These are phyloP conservation scores for Saussurea involucrata DNA, from an alignment of 129 eudicot genomes.

Conservation along the genomic window DNA sequence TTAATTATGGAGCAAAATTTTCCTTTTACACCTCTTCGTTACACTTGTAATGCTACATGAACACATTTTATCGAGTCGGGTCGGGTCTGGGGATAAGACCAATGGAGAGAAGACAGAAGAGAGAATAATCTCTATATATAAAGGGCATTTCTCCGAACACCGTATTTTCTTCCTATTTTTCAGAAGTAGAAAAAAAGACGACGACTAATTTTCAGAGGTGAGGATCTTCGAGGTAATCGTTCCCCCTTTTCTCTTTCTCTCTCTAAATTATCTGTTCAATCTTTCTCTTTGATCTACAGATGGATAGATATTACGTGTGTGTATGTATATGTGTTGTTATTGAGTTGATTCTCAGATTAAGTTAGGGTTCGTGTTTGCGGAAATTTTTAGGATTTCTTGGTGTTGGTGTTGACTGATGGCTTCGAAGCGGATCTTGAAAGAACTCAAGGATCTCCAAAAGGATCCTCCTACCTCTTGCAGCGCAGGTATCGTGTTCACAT, in stretches of 20 bases:
- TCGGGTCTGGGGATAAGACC: not conserved
- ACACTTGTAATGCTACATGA: too few relatives aligned
- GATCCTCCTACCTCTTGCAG: conserved; percentile 87
- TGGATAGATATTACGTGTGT: not conserved
- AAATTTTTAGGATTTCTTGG: conserved; percentile 7
- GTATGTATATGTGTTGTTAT: not conserved
- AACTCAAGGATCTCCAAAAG: conserved; percentile 73
- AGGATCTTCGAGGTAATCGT: conserved; percentile 24
- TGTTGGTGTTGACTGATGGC: conserved; percentile 41
- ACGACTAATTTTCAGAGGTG: conserved; percentile 23
- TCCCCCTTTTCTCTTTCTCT: not conserved
- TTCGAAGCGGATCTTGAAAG: conserved; percentile 69
- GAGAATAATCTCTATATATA: not conserved
- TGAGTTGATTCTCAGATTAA: conserved; percentile 13
- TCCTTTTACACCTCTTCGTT: too few relatives aligned
- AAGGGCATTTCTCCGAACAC: not conserved
- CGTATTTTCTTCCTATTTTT: conserved; percentile 17
- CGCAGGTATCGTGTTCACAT: conserved; percentile 38
- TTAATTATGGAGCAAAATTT: too few relatives aligned
- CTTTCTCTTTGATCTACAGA: not conserved
- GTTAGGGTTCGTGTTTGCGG: conserved; percentile 27
- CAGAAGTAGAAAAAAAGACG: conserved; percentile 13
- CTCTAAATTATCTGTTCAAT: not conserved
- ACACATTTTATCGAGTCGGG: not conserved
- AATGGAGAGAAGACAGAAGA: not conserved